Percentiles rank a stretch among this genome's conserved stretches.
These are phyloP conservation scores for Nannochloris sp. DNA, from an alignment of 139 green algal species.

Conservation along the genomic window DNA sequence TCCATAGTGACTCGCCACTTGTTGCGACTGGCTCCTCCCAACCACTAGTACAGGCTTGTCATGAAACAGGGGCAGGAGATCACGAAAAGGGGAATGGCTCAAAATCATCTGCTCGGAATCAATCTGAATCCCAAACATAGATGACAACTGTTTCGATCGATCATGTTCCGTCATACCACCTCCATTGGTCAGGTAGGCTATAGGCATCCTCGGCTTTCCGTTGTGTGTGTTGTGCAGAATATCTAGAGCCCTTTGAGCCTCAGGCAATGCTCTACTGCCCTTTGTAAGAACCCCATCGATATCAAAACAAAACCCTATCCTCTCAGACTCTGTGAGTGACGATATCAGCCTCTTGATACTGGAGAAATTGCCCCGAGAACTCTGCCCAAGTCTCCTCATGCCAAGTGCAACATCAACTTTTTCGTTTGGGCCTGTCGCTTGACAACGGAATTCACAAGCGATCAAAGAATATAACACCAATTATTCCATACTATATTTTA, in stretches of 20 bases:
- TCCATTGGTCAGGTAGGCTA: conserved; percentile 77
- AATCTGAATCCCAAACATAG: conserved; percentile 57
- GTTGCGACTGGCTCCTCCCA: conserved; percentile 34
- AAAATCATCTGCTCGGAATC: conserved; percentile 55
- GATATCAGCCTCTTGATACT: background rate
- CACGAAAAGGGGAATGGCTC: conserved; percentile 61
- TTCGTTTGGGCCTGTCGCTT: too few relatives aligned
- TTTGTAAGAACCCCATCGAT: conserved; percentile 74
- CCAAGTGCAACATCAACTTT: too few relatives aligned
- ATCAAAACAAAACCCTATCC: conserved; percentile 58
- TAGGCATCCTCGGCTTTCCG: conserved; percentile 23
- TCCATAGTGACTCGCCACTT: conserved; percentile 61
- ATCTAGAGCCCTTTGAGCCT: conserved; percentile 32
- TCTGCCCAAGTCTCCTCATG: too few relatives aligned
- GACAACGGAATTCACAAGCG: too few relatives aligned
- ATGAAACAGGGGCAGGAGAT: conserved; percentile 30
- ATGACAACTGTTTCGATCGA: conserved; percentile 63
- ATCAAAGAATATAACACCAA: too few relatives aligned
- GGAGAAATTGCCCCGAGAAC: too few relatives aligned
- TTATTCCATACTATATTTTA: too few relatives aligned
- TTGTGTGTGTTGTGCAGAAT: conserved; percentile 31
- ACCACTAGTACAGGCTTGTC: conserved; percentile 56
- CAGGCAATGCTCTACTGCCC: conserved; percentile 39
- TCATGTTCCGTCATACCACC: conserved; percentile 54
- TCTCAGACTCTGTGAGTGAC: background rate